These are phyloP conservation scores for Fusarium tanahbumbuense DNA, from an alignment of 2,329 filamentous ascomycete species.

Conservation along the genomic window DNA sequence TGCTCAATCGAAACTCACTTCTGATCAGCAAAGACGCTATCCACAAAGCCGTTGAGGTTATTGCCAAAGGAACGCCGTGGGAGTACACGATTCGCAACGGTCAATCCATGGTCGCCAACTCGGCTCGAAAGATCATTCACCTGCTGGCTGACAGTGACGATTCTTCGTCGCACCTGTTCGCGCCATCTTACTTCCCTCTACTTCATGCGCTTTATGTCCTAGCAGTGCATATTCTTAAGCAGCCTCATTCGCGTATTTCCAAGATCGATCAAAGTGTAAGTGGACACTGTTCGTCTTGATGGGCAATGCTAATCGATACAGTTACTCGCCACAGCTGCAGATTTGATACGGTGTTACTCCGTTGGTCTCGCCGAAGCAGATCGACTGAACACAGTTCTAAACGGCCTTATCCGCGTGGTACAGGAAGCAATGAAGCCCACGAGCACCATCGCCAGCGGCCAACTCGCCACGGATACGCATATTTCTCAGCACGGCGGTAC, in stretches of 20 bases:
- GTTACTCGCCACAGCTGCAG: neutral
- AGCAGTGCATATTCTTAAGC: slow-evolving; percentile 6
- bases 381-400: rapidly evolving
- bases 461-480: rapidly evolving
- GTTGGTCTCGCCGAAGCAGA: neutral
- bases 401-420: neutral
- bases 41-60: slow-evolving; percentile 9
- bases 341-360: neutral
- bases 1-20: slow-evolving; percentile 2
- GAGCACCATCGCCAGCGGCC: rapidly evolving
- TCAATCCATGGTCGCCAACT: slow-evolving; percentile 11
- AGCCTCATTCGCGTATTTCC: neutral
- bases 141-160: neutral
- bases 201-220: slow-evolving; percentile 9
- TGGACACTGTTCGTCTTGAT: too few relatives aligned
- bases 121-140: neutral
- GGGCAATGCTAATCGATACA: neutral
- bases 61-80: slow-evolving; percentile 7
- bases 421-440: slow-evolving; percentile 9
- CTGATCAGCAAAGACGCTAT: neutral
- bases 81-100: slow-evolving; percentile 7
- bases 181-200: neutral
- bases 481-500: rapidly evolving
- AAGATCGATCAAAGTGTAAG: slow-evolving; percentile 20
- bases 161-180: neutral